phyloP scores from a whole-genome alignment of 805 yeast species.

The Yarrowia sp. region DNA sequence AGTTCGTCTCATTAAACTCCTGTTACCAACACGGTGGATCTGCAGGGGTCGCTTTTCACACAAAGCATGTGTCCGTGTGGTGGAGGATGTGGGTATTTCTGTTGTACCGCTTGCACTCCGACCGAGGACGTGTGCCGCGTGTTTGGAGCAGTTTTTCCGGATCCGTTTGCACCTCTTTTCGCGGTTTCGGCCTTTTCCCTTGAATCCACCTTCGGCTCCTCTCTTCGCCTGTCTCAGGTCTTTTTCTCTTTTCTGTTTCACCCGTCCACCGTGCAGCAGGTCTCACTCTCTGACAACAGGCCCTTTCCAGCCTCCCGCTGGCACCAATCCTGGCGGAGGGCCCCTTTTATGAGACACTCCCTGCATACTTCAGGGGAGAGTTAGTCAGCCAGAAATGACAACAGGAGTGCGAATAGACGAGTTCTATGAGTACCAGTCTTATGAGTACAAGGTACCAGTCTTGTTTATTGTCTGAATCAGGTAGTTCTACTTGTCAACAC shows the following conservation, averaged over 20 bases:
- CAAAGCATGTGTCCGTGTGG: conserved; percentile 7
- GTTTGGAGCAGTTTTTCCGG: too few relatives aligned
- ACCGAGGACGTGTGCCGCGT: too few relatives aligned
- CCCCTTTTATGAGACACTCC: conserved; percentile 38
- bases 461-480: too few relatives aligned
- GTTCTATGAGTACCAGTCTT: too few relatives aligned
- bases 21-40: conserved; percentile 14
- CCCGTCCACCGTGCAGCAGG: background rate
- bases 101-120: too few relatives aligned
- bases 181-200: too few relatives aligned
- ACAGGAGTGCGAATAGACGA: too few relatives aligned
- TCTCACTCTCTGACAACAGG: conserved; percentile 7
- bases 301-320: background rate
- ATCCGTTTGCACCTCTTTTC: too few relatives aligned
- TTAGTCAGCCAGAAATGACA: background rate
- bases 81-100: background rate
- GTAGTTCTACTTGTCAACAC: too few relatives aligned
- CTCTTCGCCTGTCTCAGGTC: too few relatives aligned
- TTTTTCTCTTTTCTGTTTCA: background rate
- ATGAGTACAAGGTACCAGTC: too few relatives aligned
- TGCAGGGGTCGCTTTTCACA: conserved; percentile 35
- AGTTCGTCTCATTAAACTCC: background rate
- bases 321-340: background rate
- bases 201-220: too few relatives aligned
- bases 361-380: conserved; percentile 15